Base-by-base conservation (phyloP, 148 eudicot species). In the Camellia granthamiana region DNA sequence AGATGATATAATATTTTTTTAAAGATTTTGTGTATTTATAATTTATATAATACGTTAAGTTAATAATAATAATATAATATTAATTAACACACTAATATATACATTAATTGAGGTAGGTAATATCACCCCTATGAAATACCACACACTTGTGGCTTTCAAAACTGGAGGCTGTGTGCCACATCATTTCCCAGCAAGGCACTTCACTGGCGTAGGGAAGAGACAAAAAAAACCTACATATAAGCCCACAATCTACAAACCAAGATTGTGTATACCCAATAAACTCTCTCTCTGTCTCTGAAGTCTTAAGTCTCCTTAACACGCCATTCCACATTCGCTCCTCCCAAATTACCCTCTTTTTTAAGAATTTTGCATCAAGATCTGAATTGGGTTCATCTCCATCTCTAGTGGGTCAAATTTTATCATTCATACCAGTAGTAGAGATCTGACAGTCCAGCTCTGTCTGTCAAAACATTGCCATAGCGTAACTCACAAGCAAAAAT, bases 401-500 rank as follows among this genome's bases (percentile, higher is more conserved):
- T 41, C n/a, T 38, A 67, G 71, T 67, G 49, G 71, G 8, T 67
- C 47, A 41, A 43, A 23, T 46, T 46, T 15, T 69, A 11, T 38
- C n/a, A 61, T 59, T 14, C 62, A 58, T 11, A 9, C 41, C 7
- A 8, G 7, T 44, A 7, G 11, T 54, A 2, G 41, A 10, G 75
- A 9, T 77, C 55, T 67, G 80, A 66, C 80, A 78, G 62, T 23
- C 63, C 73, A 78, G 58, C 72, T 51, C 13, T 49, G 59, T 12
- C 38, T 30, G 38, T 5, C 16, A 10, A 54, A 6, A 16, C 55
- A 12, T 5, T 42, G 58, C 13, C 55, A 46, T 71, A 21, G 80
- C 73, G 62, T 78, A 66, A 41, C 5, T 41, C 80, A 66, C 49
- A 78, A 78, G 63, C 60, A 78, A 78, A 66, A 78, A 66, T 55